These are phyloP conservation scores for Calonectria leucothoes DNA, from an alignment of 2,329 filamentous ascomycete genomes.

Conservation along the genomic window DNA sequence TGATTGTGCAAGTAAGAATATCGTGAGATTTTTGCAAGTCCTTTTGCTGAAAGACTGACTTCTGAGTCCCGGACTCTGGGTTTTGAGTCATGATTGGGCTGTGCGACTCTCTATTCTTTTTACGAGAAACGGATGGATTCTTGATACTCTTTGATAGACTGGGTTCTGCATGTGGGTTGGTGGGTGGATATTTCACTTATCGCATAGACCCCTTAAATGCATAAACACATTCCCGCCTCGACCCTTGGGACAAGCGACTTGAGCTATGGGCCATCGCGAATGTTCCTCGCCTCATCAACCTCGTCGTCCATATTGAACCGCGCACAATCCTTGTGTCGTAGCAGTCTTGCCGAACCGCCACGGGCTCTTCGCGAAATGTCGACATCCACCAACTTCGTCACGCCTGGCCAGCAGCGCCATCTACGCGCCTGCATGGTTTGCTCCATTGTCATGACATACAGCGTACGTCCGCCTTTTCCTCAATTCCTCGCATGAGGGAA, in stretches of 20 bases:
- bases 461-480: constrained; percentile 60
- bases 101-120: not conserved
- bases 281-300: constrained; percentile 9
- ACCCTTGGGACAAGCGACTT: constrained; percentile 13
- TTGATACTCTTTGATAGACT: not conserved
- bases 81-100: constrained; percentile 36
- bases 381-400: constrained; percentile 69
- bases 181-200: constrained; percentile 18
- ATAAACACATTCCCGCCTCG: constrained; percentile 23
- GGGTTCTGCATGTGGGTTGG: not conserved
- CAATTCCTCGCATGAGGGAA: not conserved
- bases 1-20: constrained; percentile 64
- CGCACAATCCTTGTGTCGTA: not conserved
- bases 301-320: not conserved
- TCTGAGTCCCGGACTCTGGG: constrained; percentile 30
- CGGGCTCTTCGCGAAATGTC: constrained; percentile 48
- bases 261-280: not conserved
- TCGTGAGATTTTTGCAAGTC: constrained; percentile 57
- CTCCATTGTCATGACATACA: constrained; percentile 88
- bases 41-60: constrained; percentile 44
- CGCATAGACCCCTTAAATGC: constrained; percentile 36
- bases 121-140: not conserved
- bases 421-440: constrained; percentile 99
- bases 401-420: constrained; percentile 82
- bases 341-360: not conserved